A percentile compares a stretch with the other conserved stretches of the same genome.
Conservation (phyloP, 1,284 basidiomycete genomes). For the Kwoniella shivajii region DNA sequence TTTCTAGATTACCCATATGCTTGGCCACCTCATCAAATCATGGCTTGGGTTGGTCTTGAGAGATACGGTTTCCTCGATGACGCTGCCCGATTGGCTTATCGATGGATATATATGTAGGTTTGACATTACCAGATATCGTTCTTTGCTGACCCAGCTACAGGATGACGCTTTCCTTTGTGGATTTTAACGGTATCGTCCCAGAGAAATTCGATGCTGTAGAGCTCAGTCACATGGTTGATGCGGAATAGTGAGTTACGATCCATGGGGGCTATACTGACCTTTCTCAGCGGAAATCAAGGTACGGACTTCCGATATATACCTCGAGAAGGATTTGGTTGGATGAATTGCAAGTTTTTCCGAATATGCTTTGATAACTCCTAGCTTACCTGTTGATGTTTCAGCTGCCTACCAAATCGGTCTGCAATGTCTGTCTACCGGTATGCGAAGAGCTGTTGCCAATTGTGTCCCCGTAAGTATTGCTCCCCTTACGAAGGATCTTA, state of each 20-base stretch:
- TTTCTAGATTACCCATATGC: slow-evolving; percentile 53
- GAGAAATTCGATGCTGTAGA: slow-evolving; percentile 99
- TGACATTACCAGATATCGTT: not conserved
- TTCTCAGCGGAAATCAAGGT: slow-evolving; percentile 80
- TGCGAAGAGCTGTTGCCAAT: slow-evolving; percentile 90
- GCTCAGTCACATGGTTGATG: slow-evolving; percentile 91
- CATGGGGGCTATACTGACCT: slow-evolving; percentile 11
- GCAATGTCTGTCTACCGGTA: slow-evolving; percentile 89
- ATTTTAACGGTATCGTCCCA: slow-evolving; percentile 95
- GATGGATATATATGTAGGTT: slow-evolving; percentile 89
- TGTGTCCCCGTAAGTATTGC: slow-evolving; percentile 58
- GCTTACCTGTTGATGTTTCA: too few relatives aligned
- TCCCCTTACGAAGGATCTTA: not conserved
- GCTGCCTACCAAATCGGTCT: slow-evolving; percentile 93
- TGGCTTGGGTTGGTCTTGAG: slow-evolving; percentile 95
- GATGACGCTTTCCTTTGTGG: slow-evolving; percentile 62
- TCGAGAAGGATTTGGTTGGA: slow-evolving; percentile 96
- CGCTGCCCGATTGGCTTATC: slow-evolving; percentile 87
- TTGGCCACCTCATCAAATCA: slow-evolving; percentile 95
- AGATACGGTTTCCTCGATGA: slow-evolving; percentile 94
- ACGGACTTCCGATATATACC: slow-evolving; percentile 96
- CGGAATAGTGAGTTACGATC: slow-evolving; percentile 68
- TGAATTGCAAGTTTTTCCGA: slow-evolving; percentile 67
- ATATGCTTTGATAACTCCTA: too few relatives aligned
- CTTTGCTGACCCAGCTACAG: slow-evolving; percentile 17